A percentile compares a stretch with the other conserved stretches of the same genome.
Evolutionary conservation across 2,329 filamentous ascomycete genomes (phyloP).

Genomic region (Aspergillus luchuensis): DNA sequence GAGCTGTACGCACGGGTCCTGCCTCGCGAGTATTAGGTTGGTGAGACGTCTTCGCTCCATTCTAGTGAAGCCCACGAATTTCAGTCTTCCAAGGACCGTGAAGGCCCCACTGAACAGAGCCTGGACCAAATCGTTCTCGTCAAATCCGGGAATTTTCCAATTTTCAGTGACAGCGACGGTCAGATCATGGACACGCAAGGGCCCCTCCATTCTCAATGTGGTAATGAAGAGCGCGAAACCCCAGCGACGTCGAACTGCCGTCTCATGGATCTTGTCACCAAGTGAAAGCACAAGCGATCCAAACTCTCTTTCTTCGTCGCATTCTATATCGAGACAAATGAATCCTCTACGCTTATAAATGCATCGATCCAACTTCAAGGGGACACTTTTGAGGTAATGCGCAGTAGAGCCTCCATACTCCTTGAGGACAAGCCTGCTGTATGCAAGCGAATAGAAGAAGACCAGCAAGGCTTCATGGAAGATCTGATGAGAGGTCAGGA

Average conservation of each 20-base stretch:
- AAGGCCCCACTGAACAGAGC: conserved; percentile 20
- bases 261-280: conserved; percentile 13
- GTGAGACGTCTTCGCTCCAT: conserved; percentile 13
- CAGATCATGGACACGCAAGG: conserved; percentile 16
- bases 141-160: conserved; percentile 21
- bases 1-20: conserved; percentile 11
- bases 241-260: conserved; percentile 19
- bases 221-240: conserved; percentile 17
- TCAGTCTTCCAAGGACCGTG: conserved; percentile 17
- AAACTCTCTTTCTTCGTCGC: conserved; percentile 14
- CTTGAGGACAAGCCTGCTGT: conserved; percentile 18
- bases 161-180: conserved; percentile 19
- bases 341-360: conserved; percentile 4
- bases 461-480: conserved; percentile 25
- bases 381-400: conserved; percentile 15
- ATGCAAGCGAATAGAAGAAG: conserved; percentile 19
- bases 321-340: conserved; percentile 8
- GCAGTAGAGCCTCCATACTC: conserved; percentile 15
- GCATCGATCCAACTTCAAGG: conserved; percentile 15
- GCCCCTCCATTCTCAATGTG: conserved; percentile 12
- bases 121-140: conserved; percentile 19
- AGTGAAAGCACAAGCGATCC: conserved; percentile 18
- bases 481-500: conserved; percentile 21
- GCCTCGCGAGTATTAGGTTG: conserved; percentile 8
- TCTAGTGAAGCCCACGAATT: conserved; percentile 18